Evolutionary conservation across 495 filamentous ascomycete genomes (phyloP).

Genomic region (Lepidopterella palustris): DNA sequence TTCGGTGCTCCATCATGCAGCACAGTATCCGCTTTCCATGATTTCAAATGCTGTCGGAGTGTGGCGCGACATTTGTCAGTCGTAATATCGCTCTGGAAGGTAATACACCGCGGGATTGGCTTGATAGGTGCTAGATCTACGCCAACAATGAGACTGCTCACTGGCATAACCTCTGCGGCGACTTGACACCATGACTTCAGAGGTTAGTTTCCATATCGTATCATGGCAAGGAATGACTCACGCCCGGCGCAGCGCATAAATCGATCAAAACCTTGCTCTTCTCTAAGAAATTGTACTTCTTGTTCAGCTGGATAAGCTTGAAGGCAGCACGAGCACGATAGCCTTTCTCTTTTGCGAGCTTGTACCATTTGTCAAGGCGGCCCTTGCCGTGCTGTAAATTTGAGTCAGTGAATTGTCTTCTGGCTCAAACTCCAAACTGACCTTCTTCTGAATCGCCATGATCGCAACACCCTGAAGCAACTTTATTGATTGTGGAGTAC

Average conservation of each 20-base stretch:
- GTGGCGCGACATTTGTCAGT: conserved; percentile 95
- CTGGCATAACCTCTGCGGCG: conserved; percentile 88
- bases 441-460: conserved; percentile 99
- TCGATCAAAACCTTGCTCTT: conserved; percentile 93
- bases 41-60: conserved; percentile 83
- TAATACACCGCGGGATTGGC: conserved; percentile 83
- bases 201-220: conserved; percentile 24
- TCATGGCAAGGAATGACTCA: conserved; percentile 41
- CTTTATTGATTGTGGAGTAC: not conserved
- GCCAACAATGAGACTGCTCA: conserved; percentile 82
- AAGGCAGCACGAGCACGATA: conserved; percentile 95
- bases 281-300: conserved; percentile 96
- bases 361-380: conserved; percentile 93
- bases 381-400: conserved; percentile 77
- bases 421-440: conserved; percentile 25
- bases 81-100: conserved; percentile 97
- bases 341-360: conserved; percentile 95
- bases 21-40: conserved; percentile 96
- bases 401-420: not conserved
- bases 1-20: conserved; percentile 97
- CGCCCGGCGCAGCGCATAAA: conserved; percentile 93
- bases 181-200: conserved; percentile 91
- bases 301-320: conserved; percentile 97
- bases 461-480: not conserved
- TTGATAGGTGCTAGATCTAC: conserved; percentile 96